Conservation (phyloP, 2,329 filamentous ascomycete genomes). For the Cadophora luteo-olivacea region DNA sequence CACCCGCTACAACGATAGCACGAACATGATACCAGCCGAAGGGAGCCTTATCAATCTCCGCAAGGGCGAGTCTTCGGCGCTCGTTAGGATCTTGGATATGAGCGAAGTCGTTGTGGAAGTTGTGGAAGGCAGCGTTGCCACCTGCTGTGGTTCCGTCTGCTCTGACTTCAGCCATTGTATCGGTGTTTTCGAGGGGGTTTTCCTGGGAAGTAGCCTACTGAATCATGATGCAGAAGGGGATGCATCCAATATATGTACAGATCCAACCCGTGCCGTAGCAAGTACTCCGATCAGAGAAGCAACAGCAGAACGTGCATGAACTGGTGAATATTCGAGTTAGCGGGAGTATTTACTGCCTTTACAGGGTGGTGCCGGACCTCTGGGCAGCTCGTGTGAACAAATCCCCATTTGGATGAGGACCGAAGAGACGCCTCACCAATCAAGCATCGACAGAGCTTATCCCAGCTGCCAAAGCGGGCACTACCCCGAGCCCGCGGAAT, state of each 20-base stretch:
- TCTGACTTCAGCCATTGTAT: conserved; percentile 13
- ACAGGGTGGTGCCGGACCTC: conserved; percentile 6
- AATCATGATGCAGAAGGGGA: conserved; percentile 2
- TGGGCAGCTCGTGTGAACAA: conserved; percentile 12
- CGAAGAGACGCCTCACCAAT: conserved; percentile 4
- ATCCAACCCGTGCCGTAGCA: neutral
- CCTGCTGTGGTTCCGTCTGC: conserved; percentile 54
- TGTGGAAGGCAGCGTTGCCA: conserved; percentile 75
- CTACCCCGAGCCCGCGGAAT: conserved; percentile 3
- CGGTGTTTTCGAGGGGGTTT: neutral
- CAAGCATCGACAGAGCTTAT: neutral
- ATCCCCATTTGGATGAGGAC: neutral
- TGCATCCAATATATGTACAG: conserved; percentile 8
- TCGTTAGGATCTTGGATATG: conserved; percentile 68
- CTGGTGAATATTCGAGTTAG: neutral
- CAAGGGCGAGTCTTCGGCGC: conserved; percentile 78
- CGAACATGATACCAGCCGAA: conserved; percentile 88
- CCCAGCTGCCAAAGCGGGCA: conserved; percentile 11
- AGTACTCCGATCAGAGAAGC: neutral
- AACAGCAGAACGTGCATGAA: neutral
- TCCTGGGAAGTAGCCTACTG: conserved; percentile 6
- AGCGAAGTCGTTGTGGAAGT: conserved; percentile 77
- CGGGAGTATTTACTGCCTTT: neutral
- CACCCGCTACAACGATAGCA: conserved; percentile 77
- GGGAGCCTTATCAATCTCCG: conserved; percentile 80